Evolutionary conservation across 2,329 filamentous ascomycete species (phyloP), one percentile per base, ranked within the genome.

Genomic region (Beauveria sp.): DNA sequence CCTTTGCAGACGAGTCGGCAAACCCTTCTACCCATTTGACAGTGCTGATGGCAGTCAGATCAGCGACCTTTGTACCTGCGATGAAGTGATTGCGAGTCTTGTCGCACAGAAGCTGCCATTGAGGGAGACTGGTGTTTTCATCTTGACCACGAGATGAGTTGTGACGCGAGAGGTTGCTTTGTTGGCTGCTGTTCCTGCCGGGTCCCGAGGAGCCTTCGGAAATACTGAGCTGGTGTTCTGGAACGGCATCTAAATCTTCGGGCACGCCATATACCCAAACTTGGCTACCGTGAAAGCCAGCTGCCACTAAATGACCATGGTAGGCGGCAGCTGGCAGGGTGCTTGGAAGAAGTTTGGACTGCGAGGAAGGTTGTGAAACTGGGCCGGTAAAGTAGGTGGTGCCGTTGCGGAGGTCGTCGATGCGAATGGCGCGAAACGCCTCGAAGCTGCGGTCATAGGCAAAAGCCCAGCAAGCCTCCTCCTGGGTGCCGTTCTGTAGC

Each of bases 191-290:
- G 28, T 72, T 69, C 51, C 74, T 70, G 18, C 69, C 71, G 0
- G 74, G 61, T 20, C 66, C 66, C 14, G 67, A 64, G 7, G 66
- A 48, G 10, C 46, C 60, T 56, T 67, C 65, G 40, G 66, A 64
- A 48, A 64, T 65, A 42, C 64, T 63, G 3, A 66, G 48, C 2
- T 69, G 61, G 62, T 58, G 76, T 73, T 83, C 80, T 2, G 83
- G 79, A 22, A 83, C 74, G 24, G 86, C 82, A 69, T 90, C 88
- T 22, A 92, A 75, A 67, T 89, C 85, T 68, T 88, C 85, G 1
- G 90, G 90, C 31, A 93, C 77, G 28, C 90, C 90, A 71, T 93
- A 93, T 2, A 93, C 73, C 88, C 89, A 93, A 5, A 95, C 76
- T 26, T 90, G 85, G 61, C 83, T 86, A 16, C 84, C 85, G 62